Conservation (phyloP, 768 basidiomycete genomes). For the Phaeotremella skinneri region DNA sequence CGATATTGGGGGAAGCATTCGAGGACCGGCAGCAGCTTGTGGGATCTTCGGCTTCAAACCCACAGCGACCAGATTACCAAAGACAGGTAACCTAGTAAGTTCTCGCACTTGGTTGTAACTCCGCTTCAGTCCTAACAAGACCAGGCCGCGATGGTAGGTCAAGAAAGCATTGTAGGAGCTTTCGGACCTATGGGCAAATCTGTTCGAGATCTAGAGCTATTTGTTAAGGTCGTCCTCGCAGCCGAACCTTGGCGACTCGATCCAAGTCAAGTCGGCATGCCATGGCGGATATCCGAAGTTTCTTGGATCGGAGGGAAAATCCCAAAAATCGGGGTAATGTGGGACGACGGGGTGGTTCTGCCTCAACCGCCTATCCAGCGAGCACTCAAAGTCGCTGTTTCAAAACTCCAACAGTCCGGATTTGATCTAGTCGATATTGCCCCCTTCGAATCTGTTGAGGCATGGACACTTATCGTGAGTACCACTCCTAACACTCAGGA, state of each 20-base stretch:
- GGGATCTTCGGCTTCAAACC: constrained; percentile 39
- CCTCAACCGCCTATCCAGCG: constrained; percentile 68
- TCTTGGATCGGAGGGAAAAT: constrained; percentile 55
- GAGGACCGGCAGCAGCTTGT: constrained; percentile 21
- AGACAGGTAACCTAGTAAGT: constrained; percentile 15
- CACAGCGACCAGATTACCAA: constrained; percentile 21
- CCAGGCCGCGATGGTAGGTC: no score
- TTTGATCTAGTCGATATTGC: constrained; percentile 12
- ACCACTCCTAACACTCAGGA: neutral
- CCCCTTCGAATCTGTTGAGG: constrained; percentile 9
- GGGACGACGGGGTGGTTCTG: constrained; percentile 62
- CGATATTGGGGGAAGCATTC: constrained; percentile 22
- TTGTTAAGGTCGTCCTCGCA: constrained; percentile 13
- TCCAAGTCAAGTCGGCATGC: constrained; percentile 14
- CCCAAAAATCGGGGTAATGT: constrained; percentile 61
- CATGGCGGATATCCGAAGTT: constrained; percentile 24
- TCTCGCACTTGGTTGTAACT: neutral
- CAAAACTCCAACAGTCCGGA: constrained; percentile 9
- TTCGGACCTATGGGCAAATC: constrained; percentile 28
- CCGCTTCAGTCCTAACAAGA: no score
- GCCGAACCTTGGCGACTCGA: constrained; percentile 25
- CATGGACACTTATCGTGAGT: constrained; percentile 26
- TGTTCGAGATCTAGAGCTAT: constrained; percentile 26
- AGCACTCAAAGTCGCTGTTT: constrained; percentile 56
- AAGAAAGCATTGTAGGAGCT: constrained; percentile 21